These are phyloP conservation scores for Nakaseomyces glabratus DNA, from an alignment of 1,139 yeast species.

Conservation along the genomic window DNA sequence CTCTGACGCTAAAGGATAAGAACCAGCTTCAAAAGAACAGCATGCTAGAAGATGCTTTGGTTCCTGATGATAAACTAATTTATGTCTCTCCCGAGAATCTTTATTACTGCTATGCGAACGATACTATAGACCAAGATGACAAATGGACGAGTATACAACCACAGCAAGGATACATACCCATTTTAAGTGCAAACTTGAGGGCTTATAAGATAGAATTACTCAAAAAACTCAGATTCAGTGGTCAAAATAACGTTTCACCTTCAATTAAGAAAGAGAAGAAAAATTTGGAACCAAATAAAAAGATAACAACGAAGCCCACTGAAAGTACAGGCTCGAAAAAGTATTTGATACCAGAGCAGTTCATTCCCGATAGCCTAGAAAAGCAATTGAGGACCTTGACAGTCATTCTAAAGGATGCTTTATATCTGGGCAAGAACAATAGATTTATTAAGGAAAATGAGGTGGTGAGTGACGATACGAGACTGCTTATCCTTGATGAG, in stretches of 20 bases:
- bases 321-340: constrained; percentile 6
- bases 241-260: neutral
- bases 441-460: constrained; percentile 6
- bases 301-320: no score
- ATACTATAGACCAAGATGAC: neutral
- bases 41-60: no score
- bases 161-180: constrained; percentile 24
- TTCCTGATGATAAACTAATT: constrained; percentile 8
- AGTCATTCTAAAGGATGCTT: constrained; percentile 6
- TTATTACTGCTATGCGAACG: neutral
- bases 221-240: neutral
- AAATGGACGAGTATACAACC: constrained; percentile 21
- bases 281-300: no score
- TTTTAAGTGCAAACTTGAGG: constrained; percentile 10
- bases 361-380: constrained; percentile 21
- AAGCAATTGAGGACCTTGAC: constrained; percentile 24
- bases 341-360: constrained; percentile 19
- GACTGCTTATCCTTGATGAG: neutral
- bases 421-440: neutral
- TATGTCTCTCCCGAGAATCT: constrained; percentile 4
- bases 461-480: neutral
- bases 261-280: no score
- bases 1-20: no score
- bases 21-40: no score
- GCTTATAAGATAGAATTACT: neutral